Conservation (phyloP, 768 basidiomycete genomes). For the Flagelloscypha sp. region DNA sequence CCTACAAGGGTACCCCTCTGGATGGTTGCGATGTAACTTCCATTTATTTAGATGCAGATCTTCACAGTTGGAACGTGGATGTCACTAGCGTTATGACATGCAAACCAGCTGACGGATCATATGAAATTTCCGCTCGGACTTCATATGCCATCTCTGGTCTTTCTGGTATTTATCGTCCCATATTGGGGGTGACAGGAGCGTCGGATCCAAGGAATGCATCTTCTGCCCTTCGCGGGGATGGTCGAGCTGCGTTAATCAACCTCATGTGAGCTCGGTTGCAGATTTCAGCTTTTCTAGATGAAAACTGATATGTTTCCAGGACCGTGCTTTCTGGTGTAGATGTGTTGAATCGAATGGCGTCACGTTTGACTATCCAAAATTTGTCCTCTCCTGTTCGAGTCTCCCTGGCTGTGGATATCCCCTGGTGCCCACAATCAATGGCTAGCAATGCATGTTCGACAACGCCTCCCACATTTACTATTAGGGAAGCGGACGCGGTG, state of each 20-base stretch:
- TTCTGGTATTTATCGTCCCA: conserved; percentile 12
- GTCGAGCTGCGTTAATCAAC: no score
- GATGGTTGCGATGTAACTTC: conserved; percentile 19
- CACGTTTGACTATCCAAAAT: no score
- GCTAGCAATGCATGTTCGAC: conserved; percentile 13
- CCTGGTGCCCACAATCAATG: conserved; percentile 15
- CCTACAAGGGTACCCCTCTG: conserved; percentile 17
- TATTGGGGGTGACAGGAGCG: conserved; percentile 13
- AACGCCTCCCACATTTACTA: conserved; percentile 11
- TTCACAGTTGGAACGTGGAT: conserved; percentile 13
- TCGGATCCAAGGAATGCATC: conserved; percentile 6
- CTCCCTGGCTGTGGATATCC: conserved; percentile 18
- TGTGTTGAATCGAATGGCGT: no score
- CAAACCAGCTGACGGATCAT: conserved; percentile 7
- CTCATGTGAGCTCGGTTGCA: no score
- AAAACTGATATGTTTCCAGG: no score
- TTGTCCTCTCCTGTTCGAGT: conserved; percentile 12
- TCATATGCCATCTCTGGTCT: conserved; percentile 12
- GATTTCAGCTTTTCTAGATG: no score
- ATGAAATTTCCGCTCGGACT: conserved; percentile 11
- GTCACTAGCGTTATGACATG: conserved; percentile 14
- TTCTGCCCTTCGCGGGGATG: conserved; percentile 11
- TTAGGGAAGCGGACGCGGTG: conserved; percentile 11
- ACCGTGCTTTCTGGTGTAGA: no score
- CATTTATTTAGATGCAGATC: conserved; percentile 14